Evolutionary conservation across 805 yeast species (phyloP).

Genomic region (Yamadazyma sp.): DNA sequence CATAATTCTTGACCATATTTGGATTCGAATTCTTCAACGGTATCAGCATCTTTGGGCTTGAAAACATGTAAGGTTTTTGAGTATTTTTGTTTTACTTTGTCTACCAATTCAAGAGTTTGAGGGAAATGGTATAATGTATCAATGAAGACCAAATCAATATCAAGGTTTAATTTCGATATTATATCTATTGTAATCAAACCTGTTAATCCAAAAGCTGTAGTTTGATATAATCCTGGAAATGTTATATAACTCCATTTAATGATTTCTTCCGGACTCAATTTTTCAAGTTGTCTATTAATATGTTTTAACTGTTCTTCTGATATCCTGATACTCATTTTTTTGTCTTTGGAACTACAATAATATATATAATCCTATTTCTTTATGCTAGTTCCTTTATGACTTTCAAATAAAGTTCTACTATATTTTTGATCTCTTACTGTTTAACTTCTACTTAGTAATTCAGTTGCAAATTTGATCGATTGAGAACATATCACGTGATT

Average conservation of each 20-base stretch:
- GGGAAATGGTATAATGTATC: conserved; percentile 94
- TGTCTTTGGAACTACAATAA: too few species aligned
- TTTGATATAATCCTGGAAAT: conserved; percentile 79
- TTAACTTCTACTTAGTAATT: too few species aligned
- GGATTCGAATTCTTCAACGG: conserved; percentile 60
- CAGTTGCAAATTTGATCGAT: too few species aligned
- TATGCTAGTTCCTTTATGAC: too few species aligned
- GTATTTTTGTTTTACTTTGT: conserved; percentile 55
- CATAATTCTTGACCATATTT: conserved; percentile 77
- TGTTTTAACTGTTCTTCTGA: conserved; percentile 12
- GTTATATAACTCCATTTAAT: conserved; percentile 81
- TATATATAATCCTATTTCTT: too few species aligned
- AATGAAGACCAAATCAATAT: conserved; percentile 72
- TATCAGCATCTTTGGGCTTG: conserved; percentile 56
- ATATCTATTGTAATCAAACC: conserved; percentile 88
- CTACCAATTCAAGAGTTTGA: conserved; percentile 80
- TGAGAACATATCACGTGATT: too few species aligned
- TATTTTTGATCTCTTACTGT: too few species aligned
- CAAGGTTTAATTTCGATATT: conserved; percentile 45
- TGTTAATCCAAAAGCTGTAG: conserved; percentile 93
- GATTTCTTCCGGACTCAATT: conserved; percentile 60
- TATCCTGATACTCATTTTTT: conserved; percentile 8
- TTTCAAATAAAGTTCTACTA: background rate
- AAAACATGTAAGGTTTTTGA: conserved; percentile 57
- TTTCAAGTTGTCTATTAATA: conserved; percentile 11